phyloP scores from a whole-genome alignment of 345 rosid genomes.

The Brassica incana region DNA sequence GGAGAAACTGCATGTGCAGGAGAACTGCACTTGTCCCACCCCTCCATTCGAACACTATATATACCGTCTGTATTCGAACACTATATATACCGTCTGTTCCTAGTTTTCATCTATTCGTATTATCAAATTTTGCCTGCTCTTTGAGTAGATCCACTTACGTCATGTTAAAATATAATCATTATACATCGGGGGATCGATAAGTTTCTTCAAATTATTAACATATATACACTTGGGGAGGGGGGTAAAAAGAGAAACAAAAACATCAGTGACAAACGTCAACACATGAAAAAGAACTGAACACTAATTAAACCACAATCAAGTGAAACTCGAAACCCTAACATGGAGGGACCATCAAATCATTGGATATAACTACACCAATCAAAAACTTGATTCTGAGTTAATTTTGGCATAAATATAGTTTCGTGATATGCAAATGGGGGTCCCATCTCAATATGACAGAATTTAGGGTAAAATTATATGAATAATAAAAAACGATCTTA shows the following conservation, averaged over 20 bases:
- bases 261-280: constrained; percentile 28
- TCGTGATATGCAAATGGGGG: constrained; percentile 31
- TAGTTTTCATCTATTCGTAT: background rate
- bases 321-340: constrained; percentile 36
- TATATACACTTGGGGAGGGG: background rate
- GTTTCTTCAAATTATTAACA: constrained; percentile 20
- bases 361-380: constrained; percentile 46
- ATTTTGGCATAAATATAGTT: constrained; percentile 28
- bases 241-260: background rate
- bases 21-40: no score
- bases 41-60: no score
- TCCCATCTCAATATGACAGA: constrained; percentile 37
- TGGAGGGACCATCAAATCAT: constrained; percentile 55
- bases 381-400: constrained; percentile 33
- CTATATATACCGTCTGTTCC: background rate
- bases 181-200: background rate
- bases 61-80: background rate
- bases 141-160: background rate
- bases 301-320: constrained; percentile 35
- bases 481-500: constrained; percentile 21
- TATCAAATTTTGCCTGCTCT: background rate
- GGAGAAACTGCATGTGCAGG: no score
- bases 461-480: constrained; percentile 5
- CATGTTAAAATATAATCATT: background rate
- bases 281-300: constrained; percentile 25